Evolutionary conservation across 2,329 filamentous ascomycete species (phyloP).

Genomic region (Microdochium trichocladiopsis): DNA sequence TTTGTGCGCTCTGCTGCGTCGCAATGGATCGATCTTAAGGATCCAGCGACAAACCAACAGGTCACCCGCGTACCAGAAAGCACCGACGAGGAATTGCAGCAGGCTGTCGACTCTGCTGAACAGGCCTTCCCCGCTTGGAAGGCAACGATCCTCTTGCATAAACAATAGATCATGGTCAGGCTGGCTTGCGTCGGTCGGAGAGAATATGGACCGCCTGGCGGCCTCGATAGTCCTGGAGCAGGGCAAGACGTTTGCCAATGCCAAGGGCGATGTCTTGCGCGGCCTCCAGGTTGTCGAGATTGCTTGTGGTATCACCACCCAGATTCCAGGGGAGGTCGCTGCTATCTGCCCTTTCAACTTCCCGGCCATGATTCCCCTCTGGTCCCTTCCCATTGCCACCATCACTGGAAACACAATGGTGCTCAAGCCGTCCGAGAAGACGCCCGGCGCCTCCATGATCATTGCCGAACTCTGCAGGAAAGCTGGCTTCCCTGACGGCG

Average conservation of each 20-base stretch:
- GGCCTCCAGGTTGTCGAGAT: slow-evolving; percentile 82
- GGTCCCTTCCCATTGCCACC: slow-evolving; percentile 80
- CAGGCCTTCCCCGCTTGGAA: slow-evolving; percentile 71
- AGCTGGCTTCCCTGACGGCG: slow-evolving; percentile 75
- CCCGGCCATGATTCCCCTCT: slow-evolving; percentile 88
- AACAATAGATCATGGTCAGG: slow-evolving; percentile 85
- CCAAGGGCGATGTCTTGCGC: slow-evolving; percentile 72
- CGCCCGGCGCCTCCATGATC: slow-evolving; percentile 80
- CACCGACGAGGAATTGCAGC: slow-evolving; percentile 69
- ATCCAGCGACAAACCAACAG: slow-evolving; percentile 80
- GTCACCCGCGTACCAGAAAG: slow-evolving; percentile 78
- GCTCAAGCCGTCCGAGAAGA: slow-evolving; percentile 80
- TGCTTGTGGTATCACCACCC: slow-evolving; percentile 71
- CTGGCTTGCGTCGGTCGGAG: slow-evolving; percentile 71
- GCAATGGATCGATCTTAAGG: slow-evolving; percentile 72
- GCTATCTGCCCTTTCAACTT: slow-evolving; percentile 91
- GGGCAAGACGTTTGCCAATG: slow-evolving; percentile 82
- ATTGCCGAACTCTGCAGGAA: slow-evolving; percentile 72
- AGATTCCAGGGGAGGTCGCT: slow-evolving; percentile 75
- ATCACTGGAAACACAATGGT: slow-evolving; percentile 79
- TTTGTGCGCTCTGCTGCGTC: slow-evolving; percentile 62
- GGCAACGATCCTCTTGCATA: slow-evolving; percentile 61
- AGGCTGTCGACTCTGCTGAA: slow-evolving; percentile 67
- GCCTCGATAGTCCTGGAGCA: slow-evolving; percentile 83
- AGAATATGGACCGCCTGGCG: slow-evolving; percentile 79